Conservation (phyloP, 2,329 filamentous ascomycete species). For the Neofusicoccum umdonicola region DNA sequence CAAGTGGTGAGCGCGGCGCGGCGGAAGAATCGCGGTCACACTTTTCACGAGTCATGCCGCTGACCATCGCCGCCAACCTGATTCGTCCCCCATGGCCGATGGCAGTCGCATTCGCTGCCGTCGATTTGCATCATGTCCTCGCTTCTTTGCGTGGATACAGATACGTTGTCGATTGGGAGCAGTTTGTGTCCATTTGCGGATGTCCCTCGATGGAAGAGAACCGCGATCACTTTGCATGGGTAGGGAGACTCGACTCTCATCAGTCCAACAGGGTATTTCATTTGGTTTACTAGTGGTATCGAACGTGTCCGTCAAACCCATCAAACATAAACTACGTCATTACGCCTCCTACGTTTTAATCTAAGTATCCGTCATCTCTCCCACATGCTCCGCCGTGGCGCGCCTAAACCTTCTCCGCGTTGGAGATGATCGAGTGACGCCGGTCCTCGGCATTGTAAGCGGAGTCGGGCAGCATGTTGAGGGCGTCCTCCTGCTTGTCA, state of each 20-base stretch:
- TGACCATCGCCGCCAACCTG: not conserved
- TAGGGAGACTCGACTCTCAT: not conserved
- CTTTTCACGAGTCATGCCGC: slow-evolving; percentile 2
- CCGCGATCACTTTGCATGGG: too few relatives aligned
- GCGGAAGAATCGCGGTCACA: not conserved
- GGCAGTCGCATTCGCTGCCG: too few relatives aligned
- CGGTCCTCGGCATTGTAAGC: slow-evolving; percentile 33
- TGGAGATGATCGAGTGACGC: slow-evolving; percentile 22
- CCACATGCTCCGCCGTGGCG: not conserved
- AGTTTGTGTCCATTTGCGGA: too few relatives aligned
- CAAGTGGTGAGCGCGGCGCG: not conserved
- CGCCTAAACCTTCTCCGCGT: not conserved
- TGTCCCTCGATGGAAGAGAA: too few relatives aligned
- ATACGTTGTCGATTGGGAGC: too few relatives aligned
- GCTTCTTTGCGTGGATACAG: too few relatives aligned
- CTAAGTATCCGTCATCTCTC: not conserved
- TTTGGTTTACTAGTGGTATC: not conserved
- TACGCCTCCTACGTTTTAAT: not conserved
- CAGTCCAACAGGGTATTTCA: not conserved
- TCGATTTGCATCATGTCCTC: too few relatives aligned
- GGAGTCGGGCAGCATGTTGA: slow-evolving; percentile 58
- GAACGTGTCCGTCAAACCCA: not conserved
- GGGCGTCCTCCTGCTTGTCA: slow-evolving; percentile 65
- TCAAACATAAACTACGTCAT: not conserved
- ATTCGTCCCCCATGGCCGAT: not conserved